phyloP scores from a whole-genome alignment of 805 yeast species.

The Candida patagonica region DNA sequence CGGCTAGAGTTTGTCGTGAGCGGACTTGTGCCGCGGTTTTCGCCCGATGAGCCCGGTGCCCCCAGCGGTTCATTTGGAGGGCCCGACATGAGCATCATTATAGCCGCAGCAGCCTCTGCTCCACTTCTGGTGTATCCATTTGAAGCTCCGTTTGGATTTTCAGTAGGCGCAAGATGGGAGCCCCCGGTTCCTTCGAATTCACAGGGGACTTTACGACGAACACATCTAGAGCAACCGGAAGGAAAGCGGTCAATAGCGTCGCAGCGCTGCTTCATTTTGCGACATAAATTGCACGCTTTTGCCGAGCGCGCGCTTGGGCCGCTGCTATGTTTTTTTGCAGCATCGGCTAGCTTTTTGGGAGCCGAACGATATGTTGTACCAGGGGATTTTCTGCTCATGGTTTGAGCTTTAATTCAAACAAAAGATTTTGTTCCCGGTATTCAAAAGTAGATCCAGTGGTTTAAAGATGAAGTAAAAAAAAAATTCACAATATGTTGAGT shows the following conservation, averaged over 20 bases:
- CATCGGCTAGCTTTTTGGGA: neutral
- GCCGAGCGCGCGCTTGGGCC: slow-evolving; percentile 10
- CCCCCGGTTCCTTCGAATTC: slow-evolving; percentile 5
- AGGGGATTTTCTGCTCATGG: neutral
- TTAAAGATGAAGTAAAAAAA: no score
- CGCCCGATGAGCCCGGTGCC: neutral
- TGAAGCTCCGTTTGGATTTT: neutral
- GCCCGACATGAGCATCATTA: slow-evolving; percentile 4
- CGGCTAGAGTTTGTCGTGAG: neutral
- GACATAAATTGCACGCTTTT: slow-evolving; percentile 13
- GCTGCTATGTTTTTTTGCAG: no score
- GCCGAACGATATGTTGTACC: no score
- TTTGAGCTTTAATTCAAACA: neutral
- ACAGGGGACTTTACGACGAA: slow-evolving; percentile 4
- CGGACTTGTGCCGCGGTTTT: neutral
- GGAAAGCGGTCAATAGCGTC: slow-evolving; percentile 14
- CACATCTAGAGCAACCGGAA: slow-evolving; percentile 10
- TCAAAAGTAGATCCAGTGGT: no score
- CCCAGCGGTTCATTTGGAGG: neutral
- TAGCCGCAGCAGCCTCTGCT: slow-evolving; percentile 4
- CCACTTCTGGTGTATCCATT: neutral
- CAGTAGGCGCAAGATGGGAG: no score
- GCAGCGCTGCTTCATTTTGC: slow-evolving; percentile 13
- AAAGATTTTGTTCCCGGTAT: no score
- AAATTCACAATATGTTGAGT: no score